phyloP scores from a whole-genome alignment of 2,329 filamentous ascomycete species.

The Diplodia scrobiculata region DNA sequence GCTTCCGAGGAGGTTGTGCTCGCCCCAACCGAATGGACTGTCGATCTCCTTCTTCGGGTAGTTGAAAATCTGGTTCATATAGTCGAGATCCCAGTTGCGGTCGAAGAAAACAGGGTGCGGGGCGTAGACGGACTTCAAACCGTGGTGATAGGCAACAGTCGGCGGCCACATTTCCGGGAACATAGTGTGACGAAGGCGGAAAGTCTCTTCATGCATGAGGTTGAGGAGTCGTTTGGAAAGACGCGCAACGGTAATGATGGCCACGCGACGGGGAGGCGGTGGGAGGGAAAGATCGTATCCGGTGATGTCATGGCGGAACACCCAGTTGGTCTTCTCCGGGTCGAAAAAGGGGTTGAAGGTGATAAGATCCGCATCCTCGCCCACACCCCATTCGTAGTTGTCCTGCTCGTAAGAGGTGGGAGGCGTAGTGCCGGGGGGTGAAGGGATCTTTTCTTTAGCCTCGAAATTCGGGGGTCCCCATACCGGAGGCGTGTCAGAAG shows the following conservation, averaged over 20 bases:
- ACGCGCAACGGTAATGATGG: constrained; percentile 76
- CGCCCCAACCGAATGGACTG: constrained; percentile 55
- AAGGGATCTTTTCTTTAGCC: constrained; percentile 51
- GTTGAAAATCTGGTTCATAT: constrained; percentile 54
- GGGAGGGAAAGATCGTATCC: constrained; percentile 60
- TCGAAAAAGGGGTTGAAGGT: constrained; percentile 80
- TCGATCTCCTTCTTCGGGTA: constrained; percentile 50
- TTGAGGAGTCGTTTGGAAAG: constrained; percentile 71
- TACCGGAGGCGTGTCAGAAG: constrained; percentile 55
- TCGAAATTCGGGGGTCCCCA: constrained; percentile 63
- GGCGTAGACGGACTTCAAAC: constrained; percentile 75
- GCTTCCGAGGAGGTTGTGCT: constrained; percentile 55
- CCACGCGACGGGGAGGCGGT: constrained; percentile 69
- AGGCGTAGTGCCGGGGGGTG: constrained; percentile 65
- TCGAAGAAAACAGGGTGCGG: constrained; percentile 81
- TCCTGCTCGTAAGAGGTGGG: constrained; percentile 63
- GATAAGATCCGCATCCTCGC: constrained; percentile 73
- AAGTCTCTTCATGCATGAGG: constrained; percentile 76
- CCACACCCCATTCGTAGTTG: constrained; percentile 73
- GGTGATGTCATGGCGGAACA: constrained; percentile 68
- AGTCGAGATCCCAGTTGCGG: constrained; percentile 63
- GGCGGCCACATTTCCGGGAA: constrained; percentile 80
- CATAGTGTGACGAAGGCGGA: constrained; percentile 69
- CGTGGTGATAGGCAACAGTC: constrained; percentile 72
- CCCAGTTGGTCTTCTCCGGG: constrained; percentile 70